Conservation (phyloP, 169 alveolate genomes). For the Eimeria mitis region DNA sequence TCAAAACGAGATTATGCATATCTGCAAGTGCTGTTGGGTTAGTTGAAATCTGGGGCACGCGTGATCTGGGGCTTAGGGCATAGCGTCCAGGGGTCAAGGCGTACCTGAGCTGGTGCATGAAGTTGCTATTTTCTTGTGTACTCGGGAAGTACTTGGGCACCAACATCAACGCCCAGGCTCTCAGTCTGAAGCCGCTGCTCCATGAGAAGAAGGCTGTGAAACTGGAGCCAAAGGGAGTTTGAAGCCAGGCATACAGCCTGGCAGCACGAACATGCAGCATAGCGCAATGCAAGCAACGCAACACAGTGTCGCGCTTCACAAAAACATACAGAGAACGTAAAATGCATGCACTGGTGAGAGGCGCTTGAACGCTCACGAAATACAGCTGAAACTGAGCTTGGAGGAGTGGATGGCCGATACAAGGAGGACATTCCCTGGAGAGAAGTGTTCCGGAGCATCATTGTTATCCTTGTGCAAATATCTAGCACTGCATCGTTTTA, state of each 20-base stretch:
- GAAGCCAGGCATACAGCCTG: conserved; percentile 82
- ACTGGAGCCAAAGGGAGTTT: conserved; percentile 77
- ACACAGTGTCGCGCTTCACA: not conserved
- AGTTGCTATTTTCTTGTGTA: conserved; percentile 74
- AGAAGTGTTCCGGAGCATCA: not conserved
- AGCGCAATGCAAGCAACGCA: not conserved
- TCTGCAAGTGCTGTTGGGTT: not conserved
- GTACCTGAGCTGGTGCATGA: conserved; percentile 75
- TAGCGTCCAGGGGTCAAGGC: not conserved
- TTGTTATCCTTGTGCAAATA: not conserved
- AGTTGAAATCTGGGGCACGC: not conserved
- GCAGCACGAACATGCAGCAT: not conserved
- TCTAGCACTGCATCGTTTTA: not conserved
- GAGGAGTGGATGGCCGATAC: not conserved
- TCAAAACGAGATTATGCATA: too few species aligned
- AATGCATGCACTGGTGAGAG: not conserved
- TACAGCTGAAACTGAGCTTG: not conserved
- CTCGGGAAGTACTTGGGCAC: conserved; percentile 72
- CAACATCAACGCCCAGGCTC: conserved; percentile 61
- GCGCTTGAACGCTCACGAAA: not conserved
- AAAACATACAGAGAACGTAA: not conserved
- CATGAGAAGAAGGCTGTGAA: conserved; percentile 75
- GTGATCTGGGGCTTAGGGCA: not conserved
- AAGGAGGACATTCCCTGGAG: not conserved
- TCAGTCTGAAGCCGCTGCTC: conserved; percentile 71